Evolutionary conservation across 345 rosid genomes (phyloP).

Genomic region (Gynandropsis gynandra): DNA sequence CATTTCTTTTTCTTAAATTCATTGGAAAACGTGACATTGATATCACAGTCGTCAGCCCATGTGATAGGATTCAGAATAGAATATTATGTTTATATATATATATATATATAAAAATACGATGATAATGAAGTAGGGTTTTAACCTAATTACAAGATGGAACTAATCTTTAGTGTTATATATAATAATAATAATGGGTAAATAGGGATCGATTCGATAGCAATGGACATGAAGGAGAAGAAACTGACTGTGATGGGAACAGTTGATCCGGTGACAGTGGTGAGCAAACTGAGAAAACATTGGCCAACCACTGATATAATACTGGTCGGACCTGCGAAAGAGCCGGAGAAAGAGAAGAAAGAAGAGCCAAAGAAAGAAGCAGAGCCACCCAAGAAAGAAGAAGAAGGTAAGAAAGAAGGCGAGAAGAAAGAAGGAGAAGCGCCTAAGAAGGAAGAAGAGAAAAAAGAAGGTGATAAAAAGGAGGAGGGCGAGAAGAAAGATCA

Average conservation of each 20-base stretch:
- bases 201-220: conserved; percentile 81
- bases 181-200: too few species aligned
- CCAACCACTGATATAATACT: conserved; percentile 49
- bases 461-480: conserved; percentile 32
- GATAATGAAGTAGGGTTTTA: neutral
- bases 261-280: conserved; percentile 62
- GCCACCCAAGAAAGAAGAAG: conserved; percentile 42
- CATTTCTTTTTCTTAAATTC: too few species aligned
- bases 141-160: too few species aligned
- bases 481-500: conserved; percentile 37
- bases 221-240: conserved; percentile 78
- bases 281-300: conserved; percentile 81
- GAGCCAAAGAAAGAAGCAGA: conserved; percentile 57
- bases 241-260: conserved; percentile 66
- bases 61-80: too few species aligned
- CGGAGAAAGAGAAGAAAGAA: conserved; percentile 68
- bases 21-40: too few species aligned
- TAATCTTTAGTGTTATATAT: too few species aligned
- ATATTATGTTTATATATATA: too few species aligned
- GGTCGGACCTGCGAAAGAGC: conserved; percentile 84
- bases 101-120: neutral
- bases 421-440: conserved; percentile 43
- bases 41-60: too few species aligned
- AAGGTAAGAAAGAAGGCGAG: conserved; percentile 44
- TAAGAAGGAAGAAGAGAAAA: conserved; percentile 33